These are phyloP conservation scores for Umbelopsis sp. DNA, from an alignment of 371 early-diverging fungal genomes.

Conservation along the genomic window DNA sequence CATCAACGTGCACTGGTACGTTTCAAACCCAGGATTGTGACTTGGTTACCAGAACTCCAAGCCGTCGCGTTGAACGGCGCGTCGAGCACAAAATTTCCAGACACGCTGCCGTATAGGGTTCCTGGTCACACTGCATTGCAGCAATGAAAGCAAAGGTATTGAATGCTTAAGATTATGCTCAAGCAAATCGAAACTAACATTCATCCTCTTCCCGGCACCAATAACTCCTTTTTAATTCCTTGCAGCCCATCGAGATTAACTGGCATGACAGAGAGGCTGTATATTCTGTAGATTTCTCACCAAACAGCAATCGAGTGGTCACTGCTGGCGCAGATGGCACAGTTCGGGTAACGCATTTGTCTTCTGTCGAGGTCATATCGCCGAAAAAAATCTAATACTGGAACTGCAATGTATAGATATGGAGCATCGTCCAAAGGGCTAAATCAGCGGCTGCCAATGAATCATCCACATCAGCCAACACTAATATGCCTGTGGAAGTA, in stretches of 20 bases:
- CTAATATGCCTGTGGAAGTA: slow-evolving; percentile 59
- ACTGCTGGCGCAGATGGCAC: slow-evolving; percentile 92
- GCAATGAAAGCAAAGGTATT: slow-evolving; percentile 15
- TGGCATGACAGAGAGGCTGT: slow-evolving; percentile 95
- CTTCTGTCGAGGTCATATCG: neutral
- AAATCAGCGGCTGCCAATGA: slow-evolving; percentile 20
- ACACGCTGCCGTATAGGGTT: neutral
- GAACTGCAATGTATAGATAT: slow-evolving; percentile 56
- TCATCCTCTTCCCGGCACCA: neutral
- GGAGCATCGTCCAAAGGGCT: slow-evolving; percentile 51
- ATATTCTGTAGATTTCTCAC: slow-evolving; percentile 91
- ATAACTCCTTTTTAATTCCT: neutral
- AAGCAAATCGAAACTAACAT: neutral
- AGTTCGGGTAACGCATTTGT: slow-evolving; percentile 70
- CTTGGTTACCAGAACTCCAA: neutral
- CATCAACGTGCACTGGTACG: neutral
- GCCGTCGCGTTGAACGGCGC: no score
- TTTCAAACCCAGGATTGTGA: neutral
- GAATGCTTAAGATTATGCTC: neutral
- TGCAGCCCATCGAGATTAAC: slow-evolving; percentile 81
- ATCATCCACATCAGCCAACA: slow-evolving; percentile 27
- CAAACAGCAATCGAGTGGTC: slow-evolving; percentile 72
- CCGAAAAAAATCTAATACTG: neutral
- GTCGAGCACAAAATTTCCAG: slow-evolving; percentile 1
- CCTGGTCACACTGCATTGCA: neutral